Percentiles rank a stretch among this genome's conserved stretches.
phyloP scores from a whole-genome alignment of 768 basidiomycete species.

The Collybiopsis confluens region DNA sequence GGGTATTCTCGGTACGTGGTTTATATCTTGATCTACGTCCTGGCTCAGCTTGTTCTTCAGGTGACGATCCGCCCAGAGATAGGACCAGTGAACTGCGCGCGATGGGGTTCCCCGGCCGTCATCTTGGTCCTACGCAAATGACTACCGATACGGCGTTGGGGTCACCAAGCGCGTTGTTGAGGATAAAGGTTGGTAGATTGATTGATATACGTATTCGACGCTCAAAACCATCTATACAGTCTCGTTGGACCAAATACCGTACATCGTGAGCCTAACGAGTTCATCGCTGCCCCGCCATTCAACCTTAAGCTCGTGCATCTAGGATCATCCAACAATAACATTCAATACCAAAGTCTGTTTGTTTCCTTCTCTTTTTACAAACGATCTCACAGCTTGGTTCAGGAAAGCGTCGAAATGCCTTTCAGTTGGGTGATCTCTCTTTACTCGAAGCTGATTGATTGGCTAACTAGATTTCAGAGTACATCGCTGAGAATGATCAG shows the following conservation, averaged over 20 bases:
- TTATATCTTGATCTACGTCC: neutral
- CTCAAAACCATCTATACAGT: slow-evolving; percentile 28
- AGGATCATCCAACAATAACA: slow-evolving; percentile 87
- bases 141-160: slow-evolving; percentile 96
- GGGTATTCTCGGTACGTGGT: slow-evolving; percentile 54
- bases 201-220: neutral
- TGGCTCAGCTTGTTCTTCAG: slow-evolving; percentile 39
- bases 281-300: neutral
- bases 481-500: slow-evolving; percentile 46
- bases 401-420: slow-evolving; percentile 96
- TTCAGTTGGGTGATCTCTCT: slow-evolving; percentile 59
- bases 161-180: slow-evolving; percentile 82
- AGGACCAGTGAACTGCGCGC: slow-evolving; percentile 84
- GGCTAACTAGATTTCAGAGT: slow-evolving; percentile 27
- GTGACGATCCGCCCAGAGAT: slow-evolving; percentile 95
- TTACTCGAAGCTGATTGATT: neutral
- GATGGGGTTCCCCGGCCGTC: slow-evolving; percentile 82
- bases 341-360: slow-evolving; percentile 62
- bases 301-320: neutral
- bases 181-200: slow-evolving; percentile 49
- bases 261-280: slow-evolving; percentile 44
- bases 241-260: slow-evolving; percentile 67
- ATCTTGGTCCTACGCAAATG: slow-evolving; percentile 90
- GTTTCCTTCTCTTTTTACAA: neutral
- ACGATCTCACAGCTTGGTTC: too few relatives aligned